phyloP scores from a whole-genome alignment of 2,329 filamentous ascomycete genomes.

The Ceratocystis colombiana region DNA sequence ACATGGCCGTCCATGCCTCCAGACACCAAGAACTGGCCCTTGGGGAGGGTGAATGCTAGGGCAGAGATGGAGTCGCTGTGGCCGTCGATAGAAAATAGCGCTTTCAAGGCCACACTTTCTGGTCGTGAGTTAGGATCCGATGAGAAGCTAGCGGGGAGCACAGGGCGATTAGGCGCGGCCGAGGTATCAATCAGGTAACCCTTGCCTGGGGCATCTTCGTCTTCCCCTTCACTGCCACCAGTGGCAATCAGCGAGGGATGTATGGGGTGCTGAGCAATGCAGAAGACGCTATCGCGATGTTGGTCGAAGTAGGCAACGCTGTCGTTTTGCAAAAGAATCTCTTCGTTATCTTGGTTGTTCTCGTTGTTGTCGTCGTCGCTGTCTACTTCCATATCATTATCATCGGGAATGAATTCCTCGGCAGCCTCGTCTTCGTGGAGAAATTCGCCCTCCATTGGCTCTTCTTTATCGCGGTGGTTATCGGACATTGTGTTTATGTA shows the following conservation, averaged over 20 bases:
- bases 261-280: conserved; percentile 83
- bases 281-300: conserved; percentile 86
- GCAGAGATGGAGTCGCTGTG: conserved; percentile 88
- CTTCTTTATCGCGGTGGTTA: conserved; percentile 14
- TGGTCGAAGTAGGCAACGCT: conserved; percentile 83
- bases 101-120: conserved; percentile 46
- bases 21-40: conserved; percentile 74
- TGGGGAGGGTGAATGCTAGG: conserved; percentile 70
- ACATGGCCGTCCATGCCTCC: conserved; percentile 80
- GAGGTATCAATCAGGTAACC: conserved; percentile 76
- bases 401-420: conserved; percentile 27
- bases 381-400: conserved; percentile 69
- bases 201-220: conserved; percentile 56
- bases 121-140: conserved; percentile 50
- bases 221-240: conserved; percentile 58
- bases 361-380: conserved; percentile 55
- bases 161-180: conserved; percentile 51
- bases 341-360: conserved; percentile 35
- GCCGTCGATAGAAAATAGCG: conserved; percentile 68
- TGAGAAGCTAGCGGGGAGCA: conserved; percentile 68
- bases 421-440: conserved; percentile 26
- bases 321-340: conserved; percentile 81
- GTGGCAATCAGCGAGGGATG: conserved; percentile 72
- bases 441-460: conserved; percentile 23
- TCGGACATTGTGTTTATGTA: conserved; percentile 17